Evolutionary conservation across 805 yeast species (phyloP), one percentile per base, ranked within the genome.

Genomic region (Wickerhamomyces strasburgensis): DNA sequence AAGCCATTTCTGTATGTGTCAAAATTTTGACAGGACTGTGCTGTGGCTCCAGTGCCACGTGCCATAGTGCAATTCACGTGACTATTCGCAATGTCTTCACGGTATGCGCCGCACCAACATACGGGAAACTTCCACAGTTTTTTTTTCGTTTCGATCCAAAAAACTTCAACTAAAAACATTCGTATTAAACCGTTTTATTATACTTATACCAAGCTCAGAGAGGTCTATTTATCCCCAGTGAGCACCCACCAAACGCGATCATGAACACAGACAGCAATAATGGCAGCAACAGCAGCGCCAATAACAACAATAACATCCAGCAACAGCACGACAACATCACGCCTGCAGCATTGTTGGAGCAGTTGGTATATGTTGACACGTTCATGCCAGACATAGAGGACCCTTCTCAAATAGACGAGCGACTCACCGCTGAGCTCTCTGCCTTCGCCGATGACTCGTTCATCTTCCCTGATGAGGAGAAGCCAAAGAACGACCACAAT

Each of bases 381-480:
- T 81, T 83, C 52, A 73, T 84, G 67, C 77, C 78, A 5, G 74
- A 71, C 49, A 46, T 60, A 53, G 64, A 62, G 43, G 60, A 64
- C 62, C 63, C 62, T 5, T 47, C 59, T 7, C 62, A 63, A 27
- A 62, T 73, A 19, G 79, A 74, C 46, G 78, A 73, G 43, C 70
- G 73, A 35, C 49, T 74, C 18, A 71, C 77, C 5, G 75, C 74
- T 14, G 93, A 84, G 52, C 67, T 84, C 44, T 84, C 86, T 14
- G 89, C 88, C 1, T 84, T 84, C 68, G 90, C 89, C 0, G 89
- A 83, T 49, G 89, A 82, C 41, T 72, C 85, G 3, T 84, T 84
- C 47, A 73, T 84, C 3, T 84, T 84, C 54, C 87, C 90, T 1
- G 93, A 84, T 53, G 93, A 84, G 52, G 90, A 83, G 25, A 82